Conservation (phyloP, 2,329 filamentous ascomycete species). For the Colletotrichum sp. region DNA sequence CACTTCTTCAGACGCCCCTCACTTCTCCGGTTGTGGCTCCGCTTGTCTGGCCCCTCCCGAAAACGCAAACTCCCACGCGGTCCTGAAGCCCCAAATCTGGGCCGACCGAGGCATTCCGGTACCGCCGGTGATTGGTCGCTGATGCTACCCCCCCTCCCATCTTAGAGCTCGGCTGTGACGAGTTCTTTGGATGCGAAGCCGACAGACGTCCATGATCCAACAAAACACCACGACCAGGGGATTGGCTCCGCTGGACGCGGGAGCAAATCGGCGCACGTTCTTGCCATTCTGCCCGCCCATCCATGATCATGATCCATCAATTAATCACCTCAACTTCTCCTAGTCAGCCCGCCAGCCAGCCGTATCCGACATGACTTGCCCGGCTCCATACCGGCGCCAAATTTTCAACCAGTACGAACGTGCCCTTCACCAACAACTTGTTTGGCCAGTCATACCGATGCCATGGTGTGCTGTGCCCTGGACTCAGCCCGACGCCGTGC, state of each 20-base stretch:
- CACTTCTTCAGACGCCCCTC: not conserved
- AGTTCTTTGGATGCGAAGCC: slow-evolving; percentile 7
- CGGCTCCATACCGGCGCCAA: slow-evolving; percentile 1
- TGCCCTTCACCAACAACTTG: not conserved
- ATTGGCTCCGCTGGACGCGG: not conserved
- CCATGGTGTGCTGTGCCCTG: not conserved
- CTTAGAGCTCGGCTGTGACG: slow-evolving; percentile 4
- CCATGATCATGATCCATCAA: not conserved
- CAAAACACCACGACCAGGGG: not conserved
- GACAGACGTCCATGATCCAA: not conserved
- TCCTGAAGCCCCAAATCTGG: not conserved
- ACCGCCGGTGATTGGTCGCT: slow-evolving; percentile 6
- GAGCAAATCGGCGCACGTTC: slow-evolving; percentile 16
- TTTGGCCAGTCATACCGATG: not conserved
- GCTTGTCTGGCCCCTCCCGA: not conserved
- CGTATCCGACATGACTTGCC: not conserved
- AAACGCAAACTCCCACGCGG: slow-evolving; percentile 7
- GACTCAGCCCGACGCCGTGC: not conserved
- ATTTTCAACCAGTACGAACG: not conserved
- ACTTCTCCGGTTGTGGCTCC: not conserved
- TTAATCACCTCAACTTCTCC: not conserved
- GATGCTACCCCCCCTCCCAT: not conserved
- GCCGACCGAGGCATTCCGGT: slow-evolving; percentile 1
- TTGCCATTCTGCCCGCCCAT: not conserved
- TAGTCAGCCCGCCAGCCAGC: not conserved